Evolutionary conservation across 1,284 basidiomycete species (phyloP), one percentile per base, ranked within the genome.

Genomic region (Stygiomarasmius scandens): DNA sequence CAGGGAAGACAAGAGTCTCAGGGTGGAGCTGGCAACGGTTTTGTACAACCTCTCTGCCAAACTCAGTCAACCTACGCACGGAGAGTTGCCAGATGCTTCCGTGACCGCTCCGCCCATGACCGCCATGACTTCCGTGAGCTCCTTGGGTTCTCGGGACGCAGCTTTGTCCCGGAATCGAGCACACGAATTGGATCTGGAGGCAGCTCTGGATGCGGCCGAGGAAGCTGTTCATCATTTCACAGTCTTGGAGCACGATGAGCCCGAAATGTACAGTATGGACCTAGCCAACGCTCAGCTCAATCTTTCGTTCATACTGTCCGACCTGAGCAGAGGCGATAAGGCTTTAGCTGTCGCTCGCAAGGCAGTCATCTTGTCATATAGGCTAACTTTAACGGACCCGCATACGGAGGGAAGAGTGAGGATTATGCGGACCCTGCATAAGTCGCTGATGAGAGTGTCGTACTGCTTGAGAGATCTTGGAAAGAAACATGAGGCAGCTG

Each of bases 181-280:
- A 6, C 38, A 41, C 38, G 38, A 41, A 41, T 16, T 41, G 6
- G 38, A 49, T 25, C 32, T 60, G 14, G 32, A 41, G 10, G 44
- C 52, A 10, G 58, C 58, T 14, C 32, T 60, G 24, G 52, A 49
- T 16, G 27, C 52, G 32, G 58, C 58, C 14, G 52, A 60, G 32
- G 58, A 60, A 51, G 50, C 58, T 12, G 58, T 60, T 32, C 58
- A 60, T 41, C 58, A 60, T 41, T 60, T 60, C 45, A 38, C 38
- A 6, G 46, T 60, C 14, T 32, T 57, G 41, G 58, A 60, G 41
- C 49, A 48, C 22, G 58, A 54, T 8, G 55, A 60, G 14, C 55
- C 58, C 6, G 58, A 60, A 25, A 38, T 43, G 6, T 60, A 50
- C 29, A 55, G 51, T 6, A 56, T 56, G 47, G 55, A 60, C 27